phyloP scores from a whole-genome alignment of 1,139 yeast genomes.

The Zygoascus meyerae region DNA sequence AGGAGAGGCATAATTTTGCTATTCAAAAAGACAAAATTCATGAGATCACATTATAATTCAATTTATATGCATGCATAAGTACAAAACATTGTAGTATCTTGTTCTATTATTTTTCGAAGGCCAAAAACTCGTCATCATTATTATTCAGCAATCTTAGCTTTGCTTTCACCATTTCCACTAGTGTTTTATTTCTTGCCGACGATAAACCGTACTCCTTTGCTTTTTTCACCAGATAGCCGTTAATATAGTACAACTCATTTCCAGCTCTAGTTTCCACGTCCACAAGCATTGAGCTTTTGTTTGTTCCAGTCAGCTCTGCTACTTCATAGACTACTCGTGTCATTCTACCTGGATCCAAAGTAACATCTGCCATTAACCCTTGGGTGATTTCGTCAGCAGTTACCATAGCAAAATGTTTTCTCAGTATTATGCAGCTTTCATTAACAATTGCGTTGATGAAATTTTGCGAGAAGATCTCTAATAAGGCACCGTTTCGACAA shows the following conservation, averaged over 20 bases:
- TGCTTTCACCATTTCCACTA: constrained; percentile 42
- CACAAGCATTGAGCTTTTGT: constrained; percentile 84
- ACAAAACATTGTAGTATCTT: too few species aligned
- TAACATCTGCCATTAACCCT: constrained; percentile 23
- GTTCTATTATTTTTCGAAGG: too few species aligned
- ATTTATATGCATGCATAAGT: too few species aligned
- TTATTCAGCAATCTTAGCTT: constrained; percentile 8
- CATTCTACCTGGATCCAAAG: constrained; percentile 42
- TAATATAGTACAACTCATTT: constrained; percentile 76
- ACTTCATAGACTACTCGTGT: constrained; percentile 44
- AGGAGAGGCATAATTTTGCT: too few species aligned
- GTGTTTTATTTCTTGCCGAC: constrained; percentile 45
- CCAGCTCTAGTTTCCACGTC: constrained; percentile 53
- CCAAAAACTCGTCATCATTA: too few species aligned
- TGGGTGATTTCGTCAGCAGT: constrained; percentile 16
- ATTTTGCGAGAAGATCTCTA: constrained; percentile 22
- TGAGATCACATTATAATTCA: too few species aligned
- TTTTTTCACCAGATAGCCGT: constrained; percentile 58
- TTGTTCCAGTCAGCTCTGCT: constrained; percentile 45
- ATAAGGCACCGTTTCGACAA: constrained; percentile 67
- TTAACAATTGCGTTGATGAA: constrained; percentile 23
- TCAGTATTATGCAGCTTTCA: constrained; percentile 28
- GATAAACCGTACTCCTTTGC: constrained; percentile 42
- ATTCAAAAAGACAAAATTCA: too few species aligned
- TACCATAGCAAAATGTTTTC: constrained; percentile 29